A percentile compares a stretch with the other conserved stretches of the same genome.
Conservation (phyloP, 2,329 filamentous ascomycete genomes). For the Alternaria tenuissima region DNA sequence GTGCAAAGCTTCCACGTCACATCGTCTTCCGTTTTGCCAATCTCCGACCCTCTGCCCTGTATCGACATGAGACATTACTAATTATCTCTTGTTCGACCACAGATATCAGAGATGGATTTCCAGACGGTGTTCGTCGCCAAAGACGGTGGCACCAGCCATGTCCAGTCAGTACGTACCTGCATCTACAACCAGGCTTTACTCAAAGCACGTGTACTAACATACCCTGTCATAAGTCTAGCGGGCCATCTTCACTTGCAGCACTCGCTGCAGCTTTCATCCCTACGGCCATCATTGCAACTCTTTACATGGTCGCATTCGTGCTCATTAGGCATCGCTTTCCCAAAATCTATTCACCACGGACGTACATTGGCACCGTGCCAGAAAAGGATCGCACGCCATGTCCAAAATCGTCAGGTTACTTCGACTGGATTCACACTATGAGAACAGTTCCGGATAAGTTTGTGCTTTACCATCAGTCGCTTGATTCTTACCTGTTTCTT, state of each 20-base stretch:
- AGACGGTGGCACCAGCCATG: slow-evolving; percentile 21
- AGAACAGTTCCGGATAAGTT: slow-evolving; percentile 72
- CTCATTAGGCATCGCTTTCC: slow-evolving; percentile 54
- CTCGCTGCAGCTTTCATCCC: slow-evolving; percentile 49
- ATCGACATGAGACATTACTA: slow-evolving; percentile 11
- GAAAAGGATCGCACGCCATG: slow-evolving; percentile 54
- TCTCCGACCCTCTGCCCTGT: neutral
- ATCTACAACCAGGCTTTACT: neutral
- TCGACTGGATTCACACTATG: slow-evolving; percentile 58
- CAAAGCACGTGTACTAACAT: slow-evolving; percentile 16
- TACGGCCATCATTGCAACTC: slow-evolving; percentile 38
- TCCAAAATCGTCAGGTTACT: slow-evolving; percentile 35
- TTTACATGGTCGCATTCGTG: slow-evolving; percentile 50
- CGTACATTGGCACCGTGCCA: slow-evolving; percentile 55
- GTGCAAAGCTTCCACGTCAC: neutral
- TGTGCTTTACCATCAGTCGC: slow-evolving; percentile 86
- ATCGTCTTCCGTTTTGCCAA: slow-evolving; percentile 1
- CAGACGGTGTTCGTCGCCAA: slow-evolving; percentile 24
- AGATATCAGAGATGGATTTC: slow-evolving; percentile 25
- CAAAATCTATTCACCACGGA: slow-evolving; percentile 56
- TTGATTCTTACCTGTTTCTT: slow-evolving; percentile 91
- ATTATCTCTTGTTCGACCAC: neutral
- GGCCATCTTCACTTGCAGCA: slow-evolving; percentile 43
- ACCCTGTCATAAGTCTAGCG: slow-evolving; percentile 30
- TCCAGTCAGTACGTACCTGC: slow-evolving; percentile 27